Base-by-base conservation (phyloP, 768 basidiomycete species). In the Tylopilus plumbeoviolaceoides region DNA sequence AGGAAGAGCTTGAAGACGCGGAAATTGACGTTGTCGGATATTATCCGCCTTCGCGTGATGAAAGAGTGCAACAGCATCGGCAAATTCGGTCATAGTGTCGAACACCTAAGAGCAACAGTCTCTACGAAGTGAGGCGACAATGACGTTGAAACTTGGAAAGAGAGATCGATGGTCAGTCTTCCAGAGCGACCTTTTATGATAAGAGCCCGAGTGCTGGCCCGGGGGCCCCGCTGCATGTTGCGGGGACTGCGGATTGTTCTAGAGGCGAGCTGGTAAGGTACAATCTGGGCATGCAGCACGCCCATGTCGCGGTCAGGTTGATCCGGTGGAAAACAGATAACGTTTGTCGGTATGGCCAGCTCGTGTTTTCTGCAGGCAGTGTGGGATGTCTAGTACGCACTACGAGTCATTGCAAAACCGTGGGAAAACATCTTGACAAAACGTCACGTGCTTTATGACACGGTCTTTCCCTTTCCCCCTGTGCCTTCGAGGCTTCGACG, bases 1-100 rank as follows among this genome's bases (percentile, higher is more conserved):
- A 72, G 66, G 33, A 72, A 64, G 5, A 59, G 51, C 14, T 61
- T 69, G 54, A 71, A 68, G 17, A 70, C 57, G 17, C 52, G 60
- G 39, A 72, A 57, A 36, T 72, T 57, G 23, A 71, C 45, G 4
- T 59, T 53, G 49, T 68, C 66, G n/a, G 20, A 66, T 60, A 47
- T 64, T 31, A 20, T 65, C 57, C 15, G 49, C 54, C 41, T 66
- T 56, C 4, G 42, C 20, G 12, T 66, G 61, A 30, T 60, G 51
- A 2, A 66, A 65, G 7, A 62, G 64, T 2, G 56, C 31, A 1
- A 44, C 10, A 2, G 63, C 65, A 18, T 39, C 44, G 25, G 7
- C 11, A 4, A 17, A 7, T 2, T 47, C 20, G 6, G 27, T 2
- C 57, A 51, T 51, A 5, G 18, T 45, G 4, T 14, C 9, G 17